These are phyloP conservation scores for Aspergillus conjunctus DNA, from an alignment of 495 filamentous ascomycete genomes.

Conservation along the genomic window DNA sequence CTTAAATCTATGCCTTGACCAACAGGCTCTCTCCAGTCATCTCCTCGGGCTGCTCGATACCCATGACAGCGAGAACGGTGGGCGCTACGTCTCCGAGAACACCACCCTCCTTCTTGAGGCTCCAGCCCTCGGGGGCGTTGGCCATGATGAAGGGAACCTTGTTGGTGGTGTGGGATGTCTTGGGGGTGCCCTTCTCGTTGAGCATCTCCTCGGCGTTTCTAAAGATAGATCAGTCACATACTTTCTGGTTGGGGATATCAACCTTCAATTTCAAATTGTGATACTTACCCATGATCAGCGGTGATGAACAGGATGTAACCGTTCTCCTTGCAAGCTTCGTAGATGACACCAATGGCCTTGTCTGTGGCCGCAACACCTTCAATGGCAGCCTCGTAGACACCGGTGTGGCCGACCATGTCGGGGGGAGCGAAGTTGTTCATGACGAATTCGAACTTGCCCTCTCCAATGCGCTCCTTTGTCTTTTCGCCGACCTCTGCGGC, in stretches of 20 bases:
- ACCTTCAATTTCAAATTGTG: background rate
- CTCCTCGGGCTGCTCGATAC: conserved; percentile 81
- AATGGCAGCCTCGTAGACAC: conserved; percentile 95
- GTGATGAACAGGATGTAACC: conserved; percentile 93
- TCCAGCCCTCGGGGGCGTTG: conserved; percentile 90
- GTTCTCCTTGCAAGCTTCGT: conserved; percentile 88
- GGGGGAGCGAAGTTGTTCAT: conserved; percentile 99
- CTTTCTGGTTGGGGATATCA: too few species aligned
- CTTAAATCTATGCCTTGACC: conserved; percentile 57
- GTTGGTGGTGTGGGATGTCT: conserved; percentile 97
- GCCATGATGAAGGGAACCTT: conserved; percentile 98
- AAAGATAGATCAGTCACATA: background rate
- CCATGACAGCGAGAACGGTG: conserved; percentile 88
- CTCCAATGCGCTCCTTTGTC: conserved; percentile 77
- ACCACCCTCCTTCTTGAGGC: conserved; percentile 78
- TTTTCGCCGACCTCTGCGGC: conserved; percentile 84
- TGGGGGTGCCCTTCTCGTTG: conserved; percentile 89
- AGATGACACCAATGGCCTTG: conserved; percentile 87
- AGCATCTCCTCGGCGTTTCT: conserved; percentile 99
- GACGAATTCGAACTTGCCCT: conserved; percentile 85
- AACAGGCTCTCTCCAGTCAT: conserved; percentile 88
- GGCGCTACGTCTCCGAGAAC: conserved; percentile 96
- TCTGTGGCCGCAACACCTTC: conserved; percentile 83
- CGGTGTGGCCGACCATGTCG: conserved; percentile 99
- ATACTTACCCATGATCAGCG: conserved; percentile 80